Evolutionary conservation across 371 early-diverging fungal species (phyloP).

Genomic region (Mucor circinelloides): DNA sequence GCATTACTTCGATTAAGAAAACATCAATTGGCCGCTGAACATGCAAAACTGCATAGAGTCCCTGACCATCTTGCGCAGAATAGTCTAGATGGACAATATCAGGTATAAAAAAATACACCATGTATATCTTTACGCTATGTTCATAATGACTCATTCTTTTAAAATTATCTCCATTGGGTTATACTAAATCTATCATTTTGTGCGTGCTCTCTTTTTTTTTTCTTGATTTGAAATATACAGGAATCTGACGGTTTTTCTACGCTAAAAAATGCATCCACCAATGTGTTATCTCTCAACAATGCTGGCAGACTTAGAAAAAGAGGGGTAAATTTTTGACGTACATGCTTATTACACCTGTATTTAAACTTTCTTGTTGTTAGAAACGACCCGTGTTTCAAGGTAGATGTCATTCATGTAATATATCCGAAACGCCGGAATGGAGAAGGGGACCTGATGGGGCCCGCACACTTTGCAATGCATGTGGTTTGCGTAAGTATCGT

Average conservation of each 20-base stretch:
- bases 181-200: slow-evolving; percentile 11
- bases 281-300: slow-evolving; percentile 5
- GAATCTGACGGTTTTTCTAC: not conserved
- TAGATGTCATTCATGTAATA: slow-evolving; percentile 62
- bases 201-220: slow-evolving; percentile 1
- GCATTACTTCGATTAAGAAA: slow-evolving; percentile 46
- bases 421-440: slow-evolving; percentile 73
- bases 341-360: not conserved
- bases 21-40: slow-evolving; percentile 36
- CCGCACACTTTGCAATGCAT: slow-evolving; percentile 69
- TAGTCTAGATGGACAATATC: not conserved
- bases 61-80: slow-evolving; percentile 4
- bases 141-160: slow-evolving; percentile 17
- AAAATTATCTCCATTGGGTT: slow-evolving; percentile 10
- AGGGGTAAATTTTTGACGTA: slow-evolving; percentile 19
- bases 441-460: slow-evolving; percentile 73
- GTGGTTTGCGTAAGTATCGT: slow-evolving; percentile 60
- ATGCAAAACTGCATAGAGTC: slow-evolving; percentile 5
- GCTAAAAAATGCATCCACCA: not conserved
- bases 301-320: slow-evolving; percentile 20
- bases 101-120: slow-evolving; percentile 6
- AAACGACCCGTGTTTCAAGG: slow-evolving; percentile 51
- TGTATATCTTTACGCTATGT: not conserved
- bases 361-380: slow-evolving; percentile 4
- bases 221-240: not conserved